A percentile compares a stretch with the other conserved stretches of the same genome.
Evolutionary conservation across 441 rosid species (phyloP).

Genomic region (Brassica hybrid): DNA sequence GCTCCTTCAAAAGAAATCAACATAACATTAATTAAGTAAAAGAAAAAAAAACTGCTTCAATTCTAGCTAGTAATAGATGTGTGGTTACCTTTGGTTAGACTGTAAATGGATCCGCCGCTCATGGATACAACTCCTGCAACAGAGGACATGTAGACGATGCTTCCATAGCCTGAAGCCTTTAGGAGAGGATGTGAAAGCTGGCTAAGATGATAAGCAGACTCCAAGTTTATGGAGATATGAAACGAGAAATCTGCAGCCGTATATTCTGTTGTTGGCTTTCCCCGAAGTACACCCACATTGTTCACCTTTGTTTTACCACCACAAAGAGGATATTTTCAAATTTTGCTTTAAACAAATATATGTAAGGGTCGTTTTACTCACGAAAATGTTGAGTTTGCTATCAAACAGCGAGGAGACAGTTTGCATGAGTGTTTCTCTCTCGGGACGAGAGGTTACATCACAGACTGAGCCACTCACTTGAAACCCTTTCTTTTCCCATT

Average conservation of each 20-base stretch:
- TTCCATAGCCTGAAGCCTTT: neutral
- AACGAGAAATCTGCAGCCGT: too few relatives aligned
- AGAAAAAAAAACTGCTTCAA: neutral
- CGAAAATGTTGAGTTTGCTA: neutral
- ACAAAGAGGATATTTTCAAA: neutral
- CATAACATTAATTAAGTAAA: neutral
- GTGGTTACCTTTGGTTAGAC: neutral
- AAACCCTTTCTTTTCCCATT: slow-evolving; percentile 10
- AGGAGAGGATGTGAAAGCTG: neutral
- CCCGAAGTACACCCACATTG: neutral
- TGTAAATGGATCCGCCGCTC: neutral
- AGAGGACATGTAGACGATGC: neutral
- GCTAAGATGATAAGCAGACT: neutral
- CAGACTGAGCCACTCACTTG: slow-evolving; percentile 8
- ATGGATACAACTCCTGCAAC: neutral
- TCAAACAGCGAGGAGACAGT: neutral
- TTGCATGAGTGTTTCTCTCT: neutral
- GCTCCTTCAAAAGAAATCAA: neutral
- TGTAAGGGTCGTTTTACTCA: neutral
- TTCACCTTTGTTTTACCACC: neutral
- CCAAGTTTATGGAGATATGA: neutral
- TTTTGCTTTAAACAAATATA: too few relatives aligned
- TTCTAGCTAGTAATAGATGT: too few relatives aligned
- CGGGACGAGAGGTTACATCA: neutral
- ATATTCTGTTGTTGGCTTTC: neutral